These are phyloP conservation scores for Backusella tuberculispora DNA, from an alignment of 192 early-diverging fungal species.

Conservation along the genomic window DNA sequence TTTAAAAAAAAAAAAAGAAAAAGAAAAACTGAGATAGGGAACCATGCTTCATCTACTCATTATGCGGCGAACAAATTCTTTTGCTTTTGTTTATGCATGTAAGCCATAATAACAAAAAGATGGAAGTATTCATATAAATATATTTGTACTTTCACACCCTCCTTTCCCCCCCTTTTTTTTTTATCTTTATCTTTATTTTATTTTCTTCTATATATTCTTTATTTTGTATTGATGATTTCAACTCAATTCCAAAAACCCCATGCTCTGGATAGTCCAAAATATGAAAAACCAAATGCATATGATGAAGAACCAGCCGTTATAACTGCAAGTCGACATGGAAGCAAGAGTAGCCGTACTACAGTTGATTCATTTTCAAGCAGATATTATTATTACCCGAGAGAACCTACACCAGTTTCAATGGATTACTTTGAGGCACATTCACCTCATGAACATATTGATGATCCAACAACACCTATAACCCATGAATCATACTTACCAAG, in stretches of 20 bases:
- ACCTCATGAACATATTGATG: not conserved
- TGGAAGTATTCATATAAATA: not conserved
- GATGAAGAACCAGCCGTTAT: slow-evolving; percentile 20
- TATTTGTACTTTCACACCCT: not conserved
- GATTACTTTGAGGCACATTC: not conserved
- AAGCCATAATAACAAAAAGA: not conserved
- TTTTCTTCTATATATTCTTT: not conserved
- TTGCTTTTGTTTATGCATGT: slow-evolving; percentile 2
- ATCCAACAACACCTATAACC: not conserved
- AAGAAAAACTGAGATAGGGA: not conserved
- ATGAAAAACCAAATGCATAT: slow-evolving; percentile 42
- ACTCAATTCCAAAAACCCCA: slow-evolving; percentile 29
- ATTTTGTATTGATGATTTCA: not conserved
- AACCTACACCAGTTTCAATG: not conserved
- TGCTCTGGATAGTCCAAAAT: slow-evolving; percentile 32
- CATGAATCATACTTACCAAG: not conserved
- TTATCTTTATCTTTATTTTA: not conserved
- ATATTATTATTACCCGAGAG: slow-evolving; percentile 3
- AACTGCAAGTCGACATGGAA: slow-evolving; percentile 10
- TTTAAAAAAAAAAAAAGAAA: not conserved
- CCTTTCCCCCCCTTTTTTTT: not conserved
- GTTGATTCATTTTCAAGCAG: slow-evolving; percentile 14
- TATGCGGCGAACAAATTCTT: not conserved
- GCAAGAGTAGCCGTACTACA: slow-evolving; percentile 9
- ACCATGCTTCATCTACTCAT: not conserved